Evolutionary conservation across 352 stramenopile species (phyloP).

Genomic region (Phytophthora ohioensis): DNA sequence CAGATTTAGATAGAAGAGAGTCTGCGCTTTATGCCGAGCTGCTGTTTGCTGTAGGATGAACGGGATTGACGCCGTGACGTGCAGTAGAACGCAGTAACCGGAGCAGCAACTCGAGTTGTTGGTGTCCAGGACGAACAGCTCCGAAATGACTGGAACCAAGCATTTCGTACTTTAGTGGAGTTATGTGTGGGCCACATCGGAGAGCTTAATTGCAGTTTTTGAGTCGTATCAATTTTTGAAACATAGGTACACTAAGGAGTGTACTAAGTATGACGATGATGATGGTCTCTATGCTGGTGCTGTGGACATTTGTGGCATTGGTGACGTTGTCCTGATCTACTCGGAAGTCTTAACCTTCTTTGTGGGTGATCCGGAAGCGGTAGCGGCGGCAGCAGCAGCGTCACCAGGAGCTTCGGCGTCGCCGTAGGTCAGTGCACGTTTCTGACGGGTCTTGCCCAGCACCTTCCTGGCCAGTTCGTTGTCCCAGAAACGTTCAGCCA

Average conservation of each 20-base stretch:
- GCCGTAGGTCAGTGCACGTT: slow-evolving; percentile 83
- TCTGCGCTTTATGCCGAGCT: slow-evolving; percentile 13
- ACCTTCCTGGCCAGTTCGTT: slow-evolving; percentile 61
- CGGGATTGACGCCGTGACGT: slow-evolving; percentile 8
- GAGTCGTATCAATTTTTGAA: slow-evolving; percentile 3
- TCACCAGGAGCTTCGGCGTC: slow-evolving; percentile 76
- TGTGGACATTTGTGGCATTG: background rate
- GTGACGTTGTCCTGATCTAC: slow-evolving; percentile 18
- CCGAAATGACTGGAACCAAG: slow-evolving; percentile 68
- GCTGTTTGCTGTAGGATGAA: background rate
- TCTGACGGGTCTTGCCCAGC: slow-evolving; percentile 70
- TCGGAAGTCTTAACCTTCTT: slow-evolving; percentile 36
- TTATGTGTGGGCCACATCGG: slow-evolving; percentile 7
- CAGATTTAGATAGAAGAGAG: slow-evolving; percentile 6
- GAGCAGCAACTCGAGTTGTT: slow-evolving; percentile 21
- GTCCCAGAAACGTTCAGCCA: slow-evolving; percentile 69
- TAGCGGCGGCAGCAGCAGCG: slow-evolving; percentile 63
- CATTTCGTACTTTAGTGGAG: slow-evolving; percentile 41
- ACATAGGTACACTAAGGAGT: background rate
- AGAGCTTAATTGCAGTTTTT: background rate
- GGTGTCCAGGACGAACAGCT: slow-evolving; percentile 10
- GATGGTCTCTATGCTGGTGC: slow-evolving; percentile 22
- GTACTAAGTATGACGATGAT: background rate
- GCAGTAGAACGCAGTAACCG: slow-evolving; percentile 4
- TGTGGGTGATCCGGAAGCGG: slow-evolving; percentile 5